phyloP scores from a whole-genome alignment of 2,329 filamentous ascomycete species.

The Metarhizium sp. region DNA sequence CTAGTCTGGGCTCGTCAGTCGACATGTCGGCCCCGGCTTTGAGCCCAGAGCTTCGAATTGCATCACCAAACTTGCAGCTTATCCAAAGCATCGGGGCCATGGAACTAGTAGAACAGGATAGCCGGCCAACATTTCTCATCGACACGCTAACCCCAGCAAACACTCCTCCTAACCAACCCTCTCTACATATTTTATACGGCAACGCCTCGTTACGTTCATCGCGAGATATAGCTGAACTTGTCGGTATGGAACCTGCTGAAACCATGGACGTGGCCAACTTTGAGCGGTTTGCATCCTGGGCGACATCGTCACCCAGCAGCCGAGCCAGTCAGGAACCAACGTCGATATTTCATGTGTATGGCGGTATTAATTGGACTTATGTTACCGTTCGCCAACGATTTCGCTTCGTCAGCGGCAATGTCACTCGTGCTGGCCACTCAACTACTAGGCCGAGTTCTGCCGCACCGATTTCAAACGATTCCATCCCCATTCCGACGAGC shows the following conservation, averaged over 20 bases:
- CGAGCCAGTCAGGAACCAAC: slow-evolving; percentile 42
- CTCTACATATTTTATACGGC: slow-evolving; percentile 55
- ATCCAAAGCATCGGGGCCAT: slow-evolving; percentile 57
- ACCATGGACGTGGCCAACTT: slow-evolving; percentile 38
- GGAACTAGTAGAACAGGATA: slow-evolving; percentile 68
- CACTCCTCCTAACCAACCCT: slow-evolving; percentile 32
- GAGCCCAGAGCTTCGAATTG: slow-evolving; percentile 41
- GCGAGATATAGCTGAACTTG: slow-evolving; percentile 42
- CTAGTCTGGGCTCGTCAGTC: slow-evolving; percentile 43
- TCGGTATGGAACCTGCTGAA: slow-evolving; percentile 40
- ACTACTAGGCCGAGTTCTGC: slow-evolving; percentile 29
- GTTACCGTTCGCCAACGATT: slow-evolving; percentile 60
- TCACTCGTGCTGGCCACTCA: slow-evolving; percentile 15
- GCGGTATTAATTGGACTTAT: slow-evolving; percentile 59
- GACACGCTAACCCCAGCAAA: slow-evolving; percentile 54
- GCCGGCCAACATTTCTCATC: slow-evolving; percentile 66
- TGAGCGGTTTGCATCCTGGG: slow-evolving; percentile 60
- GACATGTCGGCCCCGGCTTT: slow-evolving; percentile 40
- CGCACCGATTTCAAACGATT: slow-evolving; percentile 26
- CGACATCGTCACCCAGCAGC: slow-evolving; percentile 44
- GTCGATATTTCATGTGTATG: slow-evolving; percentile 49
- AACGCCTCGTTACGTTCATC: slow-evolving; percentile 57
- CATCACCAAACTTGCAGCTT: slow-evolving; percentile 40
- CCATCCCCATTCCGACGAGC: slow-evolving; percentile 12
- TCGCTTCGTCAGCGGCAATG: slow-evolving; percentile 55